phyloP scores from a whole-genome alignment of 2,329 filamentous ascomycete genomes.

The Penicillium expansum region DNA sequence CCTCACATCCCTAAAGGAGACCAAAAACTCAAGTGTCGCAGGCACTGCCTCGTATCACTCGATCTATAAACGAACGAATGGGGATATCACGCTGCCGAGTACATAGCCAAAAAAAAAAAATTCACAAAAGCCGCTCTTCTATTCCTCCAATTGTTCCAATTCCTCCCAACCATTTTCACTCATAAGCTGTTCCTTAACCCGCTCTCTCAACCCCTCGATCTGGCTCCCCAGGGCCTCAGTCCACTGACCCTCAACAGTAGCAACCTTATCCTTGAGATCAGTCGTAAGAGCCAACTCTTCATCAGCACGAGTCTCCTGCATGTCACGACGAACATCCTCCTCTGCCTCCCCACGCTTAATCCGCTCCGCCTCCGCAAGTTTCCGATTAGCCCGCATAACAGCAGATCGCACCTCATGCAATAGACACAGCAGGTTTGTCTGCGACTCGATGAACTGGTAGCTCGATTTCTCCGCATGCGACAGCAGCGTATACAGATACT shows the following conservation, averaged over 20 bases:
- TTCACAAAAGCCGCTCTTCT: constrained; percentile 32
- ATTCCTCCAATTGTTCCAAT: constrained; percentile 53
- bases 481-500: constrained; percentile 84
- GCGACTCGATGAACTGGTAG: constrained; percentile 94
- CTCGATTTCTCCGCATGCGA: constrained; percentile 87
- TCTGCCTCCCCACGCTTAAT: constrained; percentile 45
- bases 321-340: constrained; percentile 46
- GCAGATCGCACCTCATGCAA: constrained; percentile 86
- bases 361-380: constrained; percentile 65
- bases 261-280: constrained; percentile 90
- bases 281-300: constrained; percentile 72
- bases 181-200: constrained; percentile 70
- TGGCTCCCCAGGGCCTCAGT: constrained; percentile 76
- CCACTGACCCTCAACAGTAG: constrained; percentile 89
- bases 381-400: constrained; percentile 66
- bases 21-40: neutral
- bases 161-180: constrained; percentile 88
- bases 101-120: constrained; percentile 9
- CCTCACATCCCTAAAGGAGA: neutral
- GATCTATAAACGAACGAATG: constrained; percentile 25
- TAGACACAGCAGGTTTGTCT: constrained; percentile 85
- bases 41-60: constrained; percentile 7
- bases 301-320: constrained; percentile 58
- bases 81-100: constrained; percentile 21
- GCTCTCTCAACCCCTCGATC: constrained; percentile 68